phyloP scores from a whole-genome alignment of 2,329 filamentous ascomycete species.

The Penicillium sp. region DNA sequence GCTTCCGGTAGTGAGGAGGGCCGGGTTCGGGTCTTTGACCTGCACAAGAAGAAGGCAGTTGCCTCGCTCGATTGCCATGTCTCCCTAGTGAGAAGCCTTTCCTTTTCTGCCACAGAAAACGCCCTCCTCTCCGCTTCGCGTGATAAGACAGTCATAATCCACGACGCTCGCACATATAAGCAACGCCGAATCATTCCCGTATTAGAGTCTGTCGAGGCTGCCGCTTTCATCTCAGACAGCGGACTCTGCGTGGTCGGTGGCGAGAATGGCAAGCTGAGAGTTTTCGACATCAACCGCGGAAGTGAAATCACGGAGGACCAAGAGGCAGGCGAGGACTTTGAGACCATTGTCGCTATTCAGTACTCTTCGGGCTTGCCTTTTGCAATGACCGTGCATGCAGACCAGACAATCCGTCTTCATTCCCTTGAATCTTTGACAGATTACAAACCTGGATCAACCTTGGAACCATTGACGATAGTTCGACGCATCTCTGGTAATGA shows the following conservation, averaged over 20 bases:
- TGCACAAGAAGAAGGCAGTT: constrained; percentile 78
- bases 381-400: constrained; percentile 81
- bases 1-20: constrained; percentile 94
- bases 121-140: constrained; percentile 80
- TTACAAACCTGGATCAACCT: constrained; percentile 46
- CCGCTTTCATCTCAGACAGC: constrained; percentile 75
- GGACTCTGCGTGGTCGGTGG: constrained; percentile 81
- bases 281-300: constrained; percentile 81
- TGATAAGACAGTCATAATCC: constrained; percentile 92
- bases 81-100: constrained; percentile 86
- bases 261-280: constrained; percentile 76
- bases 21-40: constrained; percentile 87
- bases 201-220: constrained; percentile 81
- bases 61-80: constrained; percentile 88
- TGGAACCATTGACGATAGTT: constrained; percentile 65
- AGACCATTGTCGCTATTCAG: constrained; percentile 73
- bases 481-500: constrained; percentile 92
- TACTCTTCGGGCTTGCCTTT: constrained; percentile 68
- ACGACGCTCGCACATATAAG: constrained; percentile 88
- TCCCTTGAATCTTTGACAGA: constrained; percentile 49
- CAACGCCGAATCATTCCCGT: constrained; percentile 78
- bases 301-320: constrained; percentile 80
- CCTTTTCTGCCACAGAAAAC: constrained; percentile 77
- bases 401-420: constrained; percentile 84
- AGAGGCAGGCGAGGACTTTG: constrained; percentile 60